These are phyloP conservation scores for Pichia terricola DNA, from an alignment of 1,139 yeast genomes.

Conservation along the genomic window DNA sequence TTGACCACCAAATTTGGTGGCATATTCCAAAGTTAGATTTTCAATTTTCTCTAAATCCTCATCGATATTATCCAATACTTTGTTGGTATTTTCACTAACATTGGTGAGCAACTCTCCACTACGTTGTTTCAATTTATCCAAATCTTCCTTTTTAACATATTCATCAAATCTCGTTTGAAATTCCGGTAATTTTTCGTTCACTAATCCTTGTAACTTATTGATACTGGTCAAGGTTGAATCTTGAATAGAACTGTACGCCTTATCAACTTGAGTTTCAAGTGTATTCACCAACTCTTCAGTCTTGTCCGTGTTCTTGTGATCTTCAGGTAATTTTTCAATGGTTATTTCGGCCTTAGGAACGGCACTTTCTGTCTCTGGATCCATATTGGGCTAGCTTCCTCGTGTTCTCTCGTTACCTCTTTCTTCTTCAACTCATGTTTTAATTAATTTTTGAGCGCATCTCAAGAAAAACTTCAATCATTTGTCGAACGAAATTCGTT, in stretches of 20 bases:
- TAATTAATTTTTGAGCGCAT: too few species aligned
- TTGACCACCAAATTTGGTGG: constrained; percentile 27
- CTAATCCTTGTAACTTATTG: constrained; percentile 24
- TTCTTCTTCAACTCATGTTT: too few species aligned
- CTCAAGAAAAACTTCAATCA: too few species aligned
- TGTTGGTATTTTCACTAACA: constrained; percentile 39
- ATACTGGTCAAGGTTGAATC: constrained; percentile 33
- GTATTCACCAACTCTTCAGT: constrained; percentile 41
- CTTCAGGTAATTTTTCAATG: constrained; percentile 4
- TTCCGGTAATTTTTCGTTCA: constrained; percentile 15
- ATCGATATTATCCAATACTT: constrained; percentile 57
- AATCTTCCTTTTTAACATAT: constrained; percentile 15
- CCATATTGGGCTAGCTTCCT: constrained; percentile 2
- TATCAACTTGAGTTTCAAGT: constrained; percentile 45
- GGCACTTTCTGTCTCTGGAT: constrained; percentile 10
- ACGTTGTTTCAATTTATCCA: constrained; percentile 35
- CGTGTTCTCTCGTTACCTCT: too few species aligned
- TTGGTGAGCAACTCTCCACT: constrained; percentile 25
- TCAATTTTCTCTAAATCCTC: constrained; percentile 60
- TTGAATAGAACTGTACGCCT: constrained; percentile 39
- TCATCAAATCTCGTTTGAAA: constrained; percentile 24
- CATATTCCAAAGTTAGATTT: constrained; percentile 50
- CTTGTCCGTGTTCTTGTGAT: constrained; percentile 20
- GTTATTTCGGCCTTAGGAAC: constrained; percentile 2
- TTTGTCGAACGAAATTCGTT: too few species aligned